Evolutionary conservation across 2,329 filamentous ascomycete genomes (phyloP), one percentile per base, ranked within the genome.

Genomic region (Aspergillus ibericus): DNA sequence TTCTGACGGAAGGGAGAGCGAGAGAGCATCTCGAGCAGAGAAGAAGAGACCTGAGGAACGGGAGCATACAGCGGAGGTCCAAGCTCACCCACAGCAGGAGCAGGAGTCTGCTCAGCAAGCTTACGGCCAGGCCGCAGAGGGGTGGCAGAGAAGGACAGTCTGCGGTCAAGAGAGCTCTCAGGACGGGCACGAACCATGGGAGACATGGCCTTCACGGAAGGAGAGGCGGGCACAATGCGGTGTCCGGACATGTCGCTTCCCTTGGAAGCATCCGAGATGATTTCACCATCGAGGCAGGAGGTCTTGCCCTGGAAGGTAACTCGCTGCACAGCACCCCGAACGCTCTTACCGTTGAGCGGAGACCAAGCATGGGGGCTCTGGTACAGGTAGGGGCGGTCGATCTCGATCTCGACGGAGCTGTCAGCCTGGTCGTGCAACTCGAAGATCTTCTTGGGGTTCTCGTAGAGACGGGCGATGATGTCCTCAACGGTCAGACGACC

Each of bases 1-100:
- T 91, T 87, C 68, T 91, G 87, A 78, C 93, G 96, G 83, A 98
- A 97, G 0, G 89, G 85, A 2, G 93, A 96, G 55, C 85, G 87
- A 27, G 89, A 83, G 20, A 98, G 81, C 47, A 97, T 82, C 60
- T 91, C 84, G 50, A 85, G 82, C 32, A 98, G 79, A 5, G 83
- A 80, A 42, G 82, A 76, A 2, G 82, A 81, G 7, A 77, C 71
- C 58, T 87, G 85, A 34, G 88, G 82, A 58, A 83, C 82, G 18
- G 74, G 69, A 13, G 66, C 60, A 56, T 77, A 78, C 42, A 80
- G 61, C 15, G 75, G 73, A 53, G 77, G 72, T 7, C 75, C 74
- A 38, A 78, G 68, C 52, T 78, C 76, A 51, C 70, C 69, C 10
- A 62, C 62, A 34, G 68, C 53, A 1, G 67, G 66, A n/a, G 74